Evolutionary conservation across 768 basidiomycete genomes (phyloP).

Genomic region (Sistotremastrum niveocremeum): DNA sequence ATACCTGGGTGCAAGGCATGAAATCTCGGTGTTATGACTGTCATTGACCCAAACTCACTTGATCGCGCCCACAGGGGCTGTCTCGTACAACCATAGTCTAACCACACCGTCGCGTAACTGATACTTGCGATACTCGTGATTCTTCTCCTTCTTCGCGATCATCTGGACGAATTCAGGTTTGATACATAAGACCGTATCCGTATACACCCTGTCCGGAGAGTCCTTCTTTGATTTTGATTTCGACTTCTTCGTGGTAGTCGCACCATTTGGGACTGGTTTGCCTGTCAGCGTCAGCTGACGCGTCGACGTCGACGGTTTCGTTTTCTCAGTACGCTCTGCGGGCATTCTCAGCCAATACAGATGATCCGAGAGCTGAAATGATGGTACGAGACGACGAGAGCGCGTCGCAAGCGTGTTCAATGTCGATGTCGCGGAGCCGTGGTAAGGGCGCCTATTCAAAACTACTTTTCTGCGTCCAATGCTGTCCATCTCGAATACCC

Average conservation of each 20-base stretch:
- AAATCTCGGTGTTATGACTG: background rate
- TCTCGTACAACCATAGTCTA: constrained; percentile 21
- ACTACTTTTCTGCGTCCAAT: no score
- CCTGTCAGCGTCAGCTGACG: constrained; percentile 12
- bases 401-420: no score
- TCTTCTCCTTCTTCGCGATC: constrained; percentile 20
- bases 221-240: background rate
- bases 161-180: constrained; percentile 18
- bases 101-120: constrained; percentile 15
- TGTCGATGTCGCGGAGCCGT: no score
- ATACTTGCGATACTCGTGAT: constrained; percentile 24
- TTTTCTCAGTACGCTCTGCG: no score
- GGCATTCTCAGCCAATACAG: no score
- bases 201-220: constrained; percentile 12
- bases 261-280: constrained; percentile 5
- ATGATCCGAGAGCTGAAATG: no score
- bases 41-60: constrained; percentile 12
- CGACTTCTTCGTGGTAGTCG: constrained; percentile 1
- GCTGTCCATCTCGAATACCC: no score
- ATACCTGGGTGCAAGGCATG: constrained; percentile 7
- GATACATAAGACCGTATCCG: constrained; percentile 21
- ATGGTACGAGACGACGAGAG: no score
- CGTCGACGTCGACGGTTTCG: no score
- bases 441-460: no score
- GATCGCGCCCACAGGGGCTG: constrained; percentile 16